Evolutionary conservation across 2,329 filamentous ascomycete species (phyloP), one percentile per base, ranked within the genome.

Genomic region (Colletotrichum sidae): DNA sequence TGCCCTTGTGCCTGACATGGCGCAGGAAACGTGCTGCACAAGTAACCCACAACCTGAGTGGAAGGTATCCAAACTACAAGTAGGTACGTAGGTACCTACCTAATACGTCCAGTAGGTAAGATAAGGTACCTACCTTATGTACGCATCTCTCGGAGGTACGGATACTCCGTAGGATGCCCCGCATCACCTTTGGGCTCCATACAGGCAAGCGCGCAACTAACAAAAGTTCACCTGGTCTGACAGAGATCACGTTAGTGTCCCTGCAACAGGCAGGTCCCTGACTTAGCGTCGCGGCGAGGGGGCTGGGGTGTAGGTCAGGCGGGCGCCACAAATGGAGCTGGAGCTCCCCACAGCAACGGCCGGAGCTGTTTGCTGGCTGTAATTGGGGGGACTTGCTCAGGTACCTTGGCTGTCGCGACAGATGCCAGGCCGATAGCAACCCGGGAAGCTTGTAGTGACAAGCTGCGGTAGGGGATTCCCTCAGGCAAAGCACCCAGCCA

Each of bases 261-360:
- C 62, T 62, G 51, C 62, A 65, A 62, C 62, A 65, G 62, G 62
- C 58, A 65, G 62, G 62, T 65, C 47, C 58, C 46, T n/a, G 34
- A 41, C 51, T 49, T 57, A 65, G 62, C 58, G 62, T 57, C 51
- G 13, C 35, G 49, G 52, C 41, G 51, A 47, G 45, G 42, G 46
- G 52, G 58, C 25, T 25, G 25, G 25, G 25, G 25, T 25, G 25
- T 25, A 25, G 4, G 49, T 62, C 58, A 56, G 35, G 58, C 42
- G 62, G 62, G 17, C 56, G 56, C 55, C 33, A 60, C 38, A 15
- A 25, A 25, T 25, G 3, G 6, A 64, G 55, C 55, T 59, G 49
- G 47, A 65, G 62, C 62, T 65, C 62, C n/a, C 58, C 62, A 65
- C 58, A 65, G 52, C 58, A 65, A 65, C 61, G 42, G 45, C 44